phyloP scores from a whole-genome alignment of 345 rosid genomes.

The Abelmoschus esculentus region DNA sequence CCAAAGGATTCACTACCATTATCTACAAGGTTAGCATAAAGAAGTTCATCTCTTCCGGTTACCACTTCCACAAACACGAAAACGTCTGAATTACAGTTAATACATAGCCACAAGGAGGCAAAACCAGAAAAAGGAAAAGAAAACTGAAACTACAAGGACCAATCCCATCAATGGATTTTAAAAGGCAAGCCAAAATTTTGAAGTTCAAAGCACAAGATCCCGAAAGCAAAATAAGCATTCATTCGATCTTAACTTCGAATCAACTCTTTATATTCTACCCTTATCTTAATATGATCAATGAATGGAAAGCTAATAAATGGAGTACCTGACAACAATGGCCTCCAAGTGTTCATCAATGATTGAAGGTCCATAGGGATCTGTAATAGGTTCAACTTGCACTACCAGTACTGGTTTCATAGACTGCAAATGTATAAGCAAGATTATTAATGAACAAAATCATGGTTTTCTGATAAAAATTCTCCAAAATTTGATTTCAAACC shows the following conservation, averaged over 20 bases:
- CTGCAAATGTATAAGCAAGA: conserved; percentile 34
- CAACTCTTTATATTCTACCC: too few relatives aligned
- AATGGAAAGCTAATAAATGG: too few relatives aligned
- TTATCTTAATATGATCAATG: too few relatives aligned
- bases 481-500: conserved; percentile 35
- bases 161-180: too few relatives aligned
- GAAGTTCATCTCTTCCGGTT: neutral
- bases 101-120: too few relatives aligned
- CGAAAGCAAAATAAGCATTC: neutral
- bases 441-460: neutral
- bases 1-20: neutral
- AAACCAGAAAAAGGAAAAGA: neutral
- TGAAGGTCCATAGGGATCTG: conserved; percentile 85
- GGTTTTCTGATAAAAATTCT: neutral
- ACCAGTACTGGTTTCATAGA: conserved; percentile 59
- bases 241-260: neutral
- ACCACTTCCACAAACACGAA: neutral
- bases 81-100: too few relatives aligned
- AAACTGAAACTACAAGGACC: too few relatives aligned
- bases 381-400: conserved; percentile 72
- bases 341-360: conserved; percentile 65
- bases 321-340: conserved; percentile 88
- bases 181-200: neutral
- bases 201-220: neutral
- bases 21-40: neutral